Conservation (phyloP, 495 filamentous ascomycete genomes). For the Cercophora sp. region DNA sequence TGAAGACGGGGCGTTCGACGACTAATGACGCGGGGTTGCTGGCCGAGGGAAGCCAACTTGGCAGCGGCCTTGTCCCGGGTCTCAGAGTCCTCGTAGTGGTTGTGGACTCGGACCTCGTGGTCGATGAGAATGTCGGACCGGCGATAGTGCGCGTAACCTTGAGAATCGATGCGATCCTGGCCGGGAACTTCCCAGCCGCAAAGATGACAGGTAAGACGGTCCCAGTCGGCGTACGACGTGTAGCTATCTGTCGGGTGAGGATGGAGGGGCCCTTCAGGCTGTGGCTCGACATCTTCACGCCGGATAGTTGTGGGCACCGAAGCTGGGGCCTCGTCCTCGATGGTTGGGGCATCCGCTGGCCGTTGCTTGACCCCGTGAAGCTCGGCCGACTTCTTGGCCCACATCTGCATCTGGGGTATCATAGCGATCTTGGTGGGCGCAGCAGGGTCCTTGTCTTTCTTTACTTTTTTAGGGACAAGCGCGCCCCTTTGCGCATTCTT, state of each 20-base stretch:
- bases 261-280: constrained; percentile 15
- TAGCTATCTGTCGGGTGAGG: constrained; percentile 26
- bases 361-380: constrained; percentile 57
- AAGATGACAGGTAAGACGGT: constrained; percentile 26
- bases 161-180: constrained; percentile 18
- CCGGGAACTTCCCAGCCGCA: constrained; percentile 28
- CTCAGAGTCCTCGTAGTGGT: constrained; percentile 30
- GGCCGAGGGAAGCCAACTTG: constrained; percentile 26
- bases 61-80: constrained; percentile 27
- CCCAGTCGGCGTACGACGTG: constrained; percentile 34
- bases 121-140: constrained; percentile 28
- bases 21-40: constrained; percentile 21
- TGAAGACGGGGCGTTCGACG: constrained; percentile 25
- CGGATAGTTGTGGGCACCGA: neutral
- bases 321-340: constrained; percentile 17
- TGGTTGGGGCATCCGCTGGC: constrained; percentile 7
- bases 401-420: constrained; percentile 74
- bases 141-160: constrained; percentile 18
- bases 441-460: constrained; percentile 59
- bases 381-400: constrained; percentile 82
- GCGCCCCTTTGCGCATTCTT: constrained; percentile 34
- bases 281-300: constrained; percentile 12
- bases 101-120: constrained; percentile 27
- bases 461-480: constrained; percentile 27
- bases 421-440: constrained; percentile 51